Evolutionary conservation across 106 monocot species (phyloP), one percentile per base, ranked within the genome.

Genomic region (Allium fistulosum): DNA sequence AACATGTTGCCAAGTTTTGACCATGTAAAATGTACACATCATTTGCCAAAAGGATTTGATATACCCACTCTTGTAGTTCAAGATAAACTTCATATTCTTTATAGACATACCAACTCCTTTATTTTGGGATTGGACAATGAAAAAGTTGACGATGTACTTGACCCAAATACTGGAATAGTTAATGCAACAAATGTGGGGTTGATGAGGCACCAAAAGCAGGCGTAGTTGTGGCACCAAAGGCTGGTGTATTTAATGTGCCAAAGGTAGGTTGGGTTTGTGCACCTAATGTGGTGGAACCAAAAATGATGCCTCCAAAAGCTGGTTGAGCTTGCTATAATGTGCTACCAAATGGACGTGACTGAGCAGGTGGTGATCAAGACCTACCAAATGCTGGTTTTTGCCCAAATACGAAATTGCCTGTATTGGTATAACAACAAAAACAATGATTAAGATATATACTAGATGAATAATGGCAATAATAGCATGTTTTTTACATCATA

Each of bases 361-460:
- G 94, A 17, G 66, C 70, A 61, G 87, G 47, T 49, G 87, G 80
- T 47, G 94, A 94, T n/a, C 87, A 87, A 81, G 90, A 94, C 17
- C 76, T 82, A 63, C 87, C 94, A 81, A 94, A 94, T 4, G 90
- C 68, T 53, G 85, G 85, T 76, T 90, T 90, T 69, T 90, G 90
- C 46, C 87, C 94, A 72, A 94, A 89, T 46, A 79, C 65, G 70
- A 88, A 93, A 57, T 85, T 80, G 69, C 89, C 86, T 86, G 58
- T 11, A 22, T 22, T 22, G 22, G 22, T 22, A 0, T 22, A 22
- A 22, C 22, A 22, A 22, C 22, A 22, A 1, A 66, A 62, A 61
- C 22, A 22, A 22, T 22, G 22, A 22, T 22, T 0, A 0, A 22
- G 22, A 22, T 22, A 22, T 22, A 22, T 22, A 22, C 22, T 22